phyloP scores from a whole-genome alignment of 2,329 filamentous ascomycete species.

The Cyclaneusma minus region DNA sequence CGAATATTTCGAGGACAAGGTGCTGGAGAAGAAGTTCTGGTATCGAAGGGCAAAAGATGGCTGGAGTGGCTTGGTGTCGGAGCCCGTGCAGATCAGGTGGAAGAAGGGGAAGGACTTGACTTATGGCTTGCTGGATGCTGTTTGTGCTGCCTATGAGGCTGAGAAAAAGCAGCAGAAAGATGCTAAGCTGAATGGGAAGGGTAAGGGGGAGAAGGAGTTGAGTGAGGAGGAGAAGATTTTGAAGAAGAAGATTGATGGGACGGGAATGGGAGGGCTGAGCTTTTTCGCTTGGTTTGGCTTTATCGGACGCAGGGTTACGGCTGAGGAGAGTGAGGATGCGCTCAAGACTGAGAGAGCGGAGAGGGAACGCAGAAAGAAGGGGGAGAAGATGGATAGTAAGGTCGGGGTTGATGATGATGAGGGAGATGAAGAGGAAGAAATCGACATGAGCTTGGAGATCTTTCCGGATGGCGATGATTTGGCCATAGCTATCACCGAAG shows the following conservation, averaged over 20 bases:
- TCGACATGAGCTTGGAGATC: constrained; percentile 60
- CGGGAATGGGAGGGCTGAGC: constrained; percentile 48
- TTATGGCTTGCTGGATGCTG: constrained; percentile 60
- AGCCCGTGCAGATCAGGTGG: constrained; percentile 81
- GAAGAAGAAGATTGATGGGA: constrained; percentile 34
- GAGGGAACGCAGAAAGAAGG: constrained; percentile 26
- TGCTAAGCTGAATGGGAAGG: constrained; percentile 20
- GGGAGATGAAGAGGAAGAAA: constrained; percentile 35
- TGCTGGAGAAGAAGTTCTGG: constrained; percentile 85
- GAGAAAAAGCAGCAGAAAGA: constrained; percentile 33
- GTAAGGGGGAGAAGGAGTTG: constrained; percentile 27
- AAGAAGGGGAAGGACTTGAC: constrained; percentile 77
- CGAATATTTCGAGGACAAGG: constrained; percentile 62
- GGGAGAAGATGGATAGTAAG: constrained; percentile 33
- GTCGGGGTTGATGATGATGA: constrained; percentile 25
- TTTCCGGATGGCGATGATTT: constrained; percentile 80
- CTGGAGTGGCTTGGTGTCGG: constrained; percentile 67
- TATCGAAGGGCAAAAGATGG: constrained; percentile 54
- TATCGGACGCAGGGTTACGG: constrained; percentile 51
- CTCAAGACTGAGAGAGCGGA: constrained; percentile 43
- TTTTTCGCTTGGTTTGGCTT: constrained; percentile 90
- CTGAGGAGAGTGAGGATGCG: constrained; percentile 54
- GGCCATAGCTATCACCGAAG: constrained; percentile 67
- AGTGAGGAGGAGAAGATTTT: constrained; percentile 37
- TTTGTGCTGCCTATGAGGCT: constrained; percentile 52